These are phyloP conservation scores for Termitomyces sp. DNA, from an alignment of 768 basidiomycete genomes.

Conservation along the genomic window DNA sequence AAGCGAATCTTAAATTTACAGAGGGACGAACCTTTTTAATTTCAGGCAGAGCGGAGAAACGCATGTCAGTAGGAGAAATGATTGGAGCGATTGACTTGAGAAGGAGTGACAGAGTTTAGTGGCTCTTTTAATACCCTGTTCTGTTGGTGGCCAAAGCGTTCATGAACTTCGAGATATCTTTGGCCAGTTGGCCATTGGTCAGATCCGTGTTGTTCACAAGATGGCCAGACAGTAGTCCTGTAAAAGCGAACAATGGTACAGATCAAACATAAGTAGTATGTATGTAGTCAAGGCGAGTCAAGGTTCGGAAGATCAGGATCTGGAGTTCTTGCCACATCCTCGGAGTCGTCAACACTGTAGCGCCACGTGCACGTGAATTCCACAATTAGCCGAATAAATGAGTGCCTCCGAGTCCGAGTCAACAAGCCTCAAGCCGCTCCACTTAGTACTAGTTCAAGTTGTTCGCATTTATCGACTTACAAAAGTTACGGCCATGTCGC, in stretches of 20 bases:
- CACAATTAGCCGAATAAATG: neutral
- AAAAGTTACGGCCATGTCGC: constrained; percentile 19
- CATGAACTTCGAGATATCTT: neutral
- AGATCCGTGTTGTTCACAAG: neutral
- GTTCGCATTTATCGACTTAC: neutral
- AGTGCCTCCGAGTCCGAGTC: too few species aligned
- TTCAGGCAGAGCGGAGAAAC: constrained; percentile 12
- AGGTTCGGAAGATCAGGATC: neutral
- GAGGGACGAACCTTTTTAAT: constrained; percentile 1
- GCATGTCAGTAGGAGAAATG: constrained; percentile 3
- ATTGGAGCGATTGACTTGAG: neutral
- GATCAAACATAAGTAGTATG: neutral
- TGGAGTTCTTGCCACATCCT: too few species aligned
- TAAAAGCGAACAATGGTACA: constrained; percentile 11
- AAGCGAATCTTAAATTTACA: neutral
- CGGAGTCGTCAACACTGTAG: too few species aligned
- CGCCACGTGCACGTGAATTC: too few species aligned
- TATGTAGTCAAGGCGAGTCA: neutral
- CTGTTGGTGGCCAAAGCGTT: constrained; percentile 11
- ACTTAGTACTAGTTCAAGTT: too few species aligned
- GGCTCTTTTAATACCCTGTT: constrained; percentile 9
- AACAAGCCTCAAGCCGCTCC: too few species aligned
- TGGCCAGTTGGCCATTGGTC: constrained; percentile 3
- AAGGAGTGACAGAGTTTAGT: neutral
- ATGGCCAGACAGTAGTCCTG: neutral